phyloP scores from a whole-genome alignment of 495 filamentous ascomycete species.

The Penicillium ochrochloron region DNA sequence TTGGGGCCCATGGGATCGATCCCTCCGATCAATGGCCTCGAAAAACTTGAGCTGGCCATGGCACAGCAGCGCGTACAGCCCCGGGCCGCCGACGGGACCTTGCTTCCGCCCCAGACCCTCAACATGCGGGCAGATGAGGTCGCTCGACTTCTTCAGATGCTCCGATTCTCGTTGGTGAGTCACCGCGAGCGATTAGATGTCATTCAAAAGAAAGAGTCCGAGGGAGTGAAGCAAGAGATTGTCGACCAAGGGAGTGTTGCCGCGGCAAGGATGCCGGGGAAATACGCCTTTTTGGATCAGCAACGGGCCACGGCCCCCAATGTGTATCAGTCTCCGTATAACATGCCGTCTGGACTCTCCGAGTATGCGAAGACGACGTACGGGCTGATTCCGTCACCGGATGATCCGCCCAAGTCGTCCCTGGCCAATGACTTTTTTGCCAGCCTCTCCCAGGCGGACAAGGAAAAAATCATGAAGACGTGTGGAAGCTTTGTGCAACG shows the following conservation, averaged over 20 bases:
- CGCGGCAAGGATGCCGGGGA: constrained; percentile 44
- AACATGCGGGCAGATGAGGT: constrained; percentile 57
- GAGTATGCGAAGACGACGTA: constrained; percentile 51
- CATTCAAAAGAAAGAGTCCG: constrained; percentile 51
- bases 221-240: constrained; percentile 42
- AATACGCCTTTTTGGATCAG: constrained; percentile 51
- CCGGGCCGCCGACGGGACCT: constrained; percentile 47
- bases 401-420: constrained; percentile 45
- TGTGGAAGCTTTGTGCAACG: constrained; percentile 54
- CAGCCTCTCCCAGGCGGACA: constrained; percentile 43
- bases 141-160: constrained; percentile 50
- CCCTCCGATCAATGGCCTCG: constrained; percentile 48
- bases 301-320: constrained; percentile 48
- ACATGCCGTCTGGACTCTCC: constrained; percentile 52
- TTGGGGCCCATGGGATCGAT: constrained; percentile 54
- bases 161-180: constrained; percentile 52
- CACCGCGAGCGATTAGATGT: constrained; percentile 53
- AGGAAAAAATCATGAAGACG: constrained; percentile 53
- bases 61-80: constrained; percentile 55
- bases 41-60: constrained; percentile 55
- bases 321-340: constrained; percentile 55
- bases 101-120: constrained; percentile 48
- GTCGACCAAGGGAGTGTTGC: constrained; percentile 40
- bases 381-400: constrained; percentile 41
- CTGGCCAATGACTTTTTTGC: constrained; percentile 53